Evolutionary conservation across 371 early-diverging fungal genomes (phyloP), one percentile per base, ranked within the genome.

Genomic region (Mortierella sp.): DNA sequence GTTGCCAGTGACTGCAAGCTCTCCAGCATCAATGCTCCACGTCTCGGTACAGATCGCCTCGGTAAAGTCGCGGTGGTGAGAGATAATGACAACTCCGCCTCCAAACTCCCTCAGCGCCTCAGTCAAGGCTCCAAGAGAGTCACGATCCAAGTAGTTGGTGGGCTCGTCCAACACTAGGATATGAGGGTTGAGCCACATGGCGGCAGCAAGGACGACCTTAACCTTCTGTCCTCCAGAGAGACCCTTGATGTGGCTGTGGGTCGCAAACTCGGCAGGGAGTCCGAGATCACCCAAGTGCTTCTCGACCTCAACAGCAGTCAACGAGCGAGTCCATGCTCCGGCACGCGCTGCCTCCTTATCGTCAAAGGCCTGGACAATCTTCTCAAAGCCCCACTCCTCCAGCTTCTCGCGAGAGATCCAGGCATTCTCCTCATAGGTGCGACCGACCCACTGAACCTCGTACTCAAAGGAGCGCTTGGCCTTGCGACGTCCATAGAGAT

Each of bases 211-310:
- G 31, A 96, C 96, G 58, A 98, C 92, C 93, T 96, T 95, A 89
- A 96, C 96, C 91, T 98, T 98, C 87, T 98, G 97, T 76, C 97
- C 97, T 88, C 97, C 97, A 77, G 96, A 96, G 21, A 98, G 92
- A 90, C 95, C 96, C 90, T 92, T 92, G 88, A 96, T 96, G 86
- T 94, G 95, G 85, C 91, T 92, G 92, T 96, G 96, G 82, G 96
- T 93, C 74, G 94, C 95, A 79, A 94, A 94, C 77, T 95, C 94
- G 63, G 94, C 88, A 55, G 93, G 92, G 70, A 94, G 88, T 80
- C 95, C 95, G 82, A 95, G 89, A 81, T 94, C 94, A 47, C 78
- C 82, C 84, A 95, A 85, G 80, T 95, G 94, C 91, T 92, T 94
- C 81, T 94, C 93, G 58, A 94, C 93, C 81, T 94, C 93, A 78